Evolutionary conservation across 495 filamentous ascomycete species (phyloP), one percentile per base, ranked within the genome.

Genomic region (Hypomontagnella submonticulosa): DNA sequence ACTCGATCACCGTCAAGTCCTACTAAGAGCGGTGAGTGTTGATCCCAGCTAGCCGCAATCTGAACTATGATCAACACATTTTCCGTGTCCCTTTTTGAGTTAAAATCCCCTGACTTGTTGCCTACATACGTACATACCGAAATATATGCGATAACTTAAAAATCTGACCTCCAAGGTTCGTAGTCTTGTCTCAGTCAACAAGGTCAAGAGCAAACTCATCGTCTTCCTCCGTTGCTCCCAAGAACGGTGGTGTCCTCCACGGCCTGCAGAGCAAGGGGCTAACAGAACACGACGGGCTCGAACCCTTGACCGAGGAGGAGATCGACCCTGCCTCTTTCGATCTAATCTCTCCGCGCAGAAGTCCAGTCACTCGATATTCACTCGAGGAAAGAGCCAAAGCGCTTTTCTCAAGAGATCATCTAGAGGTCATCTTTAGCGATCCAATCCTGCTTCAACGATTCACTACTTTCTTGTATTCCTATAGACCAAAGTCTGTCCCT

Each of bases 401-500:
- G 23, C 79, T 93, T 59, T 90, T 92, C 67, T 88, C 87, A 5
- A 69, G 63, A 4, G 83, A 87, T 50, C 89, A 92, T 72, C 83
- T 92, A 54, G 70, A 81, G 44, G 73, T 79, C 2, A 88, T 92
- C 4, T 84, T 94, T 48, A 78, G 80, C 6, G 89, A 92, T 61
- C 82, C 85, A 10, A 74, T 79, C 4, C 81, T 89, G 23, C 79
- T 92, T 8, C 72, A 81, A 30, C 80, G 75, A 27, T 92, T 93
- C 67, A 87, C 84, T 12, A 76, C 83, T 3, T 93, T 90, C 60
- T 77, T 94, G 2, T 83, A 85, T 50, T 77, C 81, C 15, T 80
- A 83, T 36, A 84, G 88, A 12, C 84, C 87, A 19, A 73, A 85
- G 11, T 91, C 89, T 0, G 74, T 91, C 0, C 81, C 87, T 0